Evolutionary conservation across 2,329 filamentous ascomycete species (phyloP).

Genomic region (Dryadomyces quercivorus): DNA sequence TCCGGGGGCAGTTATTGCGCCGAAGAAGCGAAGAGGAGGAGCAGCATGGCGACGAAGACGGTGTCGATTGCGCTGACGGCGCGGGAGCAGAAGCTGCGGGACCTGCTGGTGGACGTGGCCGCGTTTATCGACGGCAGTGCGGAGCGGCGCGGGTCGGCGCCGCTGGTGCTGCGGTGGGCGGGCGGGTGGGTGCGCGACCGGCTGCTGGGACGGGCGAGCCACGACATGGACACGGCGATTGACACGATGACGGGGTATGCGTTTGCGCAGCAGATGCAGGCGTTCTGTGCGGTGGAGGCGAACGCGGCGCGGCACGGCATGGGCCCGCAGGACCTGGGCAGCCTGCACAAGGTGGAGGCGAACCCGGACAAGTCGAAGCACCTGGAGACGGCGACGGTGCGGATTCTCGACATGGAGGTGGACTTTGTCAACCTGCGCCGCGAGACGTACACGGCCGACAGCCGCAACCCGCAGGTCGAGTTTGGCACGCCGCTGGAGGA

Average conservation of each 20-base stretch:
- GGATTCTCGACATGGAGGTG: conserved; percentile 74
- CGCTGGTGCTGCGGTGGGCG: conserved; percentile 61
- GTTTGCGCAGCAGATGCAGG: conserved; percentile 57
- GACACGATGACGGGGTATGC: conserved; percentile 72
- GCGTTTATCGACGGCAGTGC: conserved; percentile 43
- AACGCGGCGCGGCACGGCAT: conserved; percentile 51
- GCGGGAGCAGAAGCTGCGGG: conserved; percentile 58
- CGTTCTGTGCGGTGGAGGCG: conserved; percentile 51
- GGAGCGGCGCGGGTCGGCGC: conserved; percentile 22
- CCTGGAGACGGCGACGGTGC: conserved; percentile 80
- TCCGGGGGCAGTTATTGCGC: background rate
- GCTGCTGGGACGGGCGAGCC: conserved; percentile 56
- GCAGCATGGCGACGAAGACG: conserved; percentile 5
- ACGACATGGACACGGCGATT: conserved; percentile 79
- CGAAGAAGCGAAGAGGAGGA: background rate
- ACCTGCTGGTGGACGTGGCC: conserved; percentile 75
- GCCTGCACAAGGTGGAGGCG: conserved; percentile 75
- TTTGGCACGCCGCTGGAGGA: conserved; percentile 90
- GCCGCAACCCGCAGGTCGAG: conserved; percentile 81
- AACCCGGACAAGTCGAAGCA: conserved; percentile 97
- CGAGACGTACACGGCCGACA: conserved; percentile 82
- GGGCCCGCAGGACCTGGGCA: conserved; percentile 49
- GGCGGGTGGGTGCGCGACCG: conserved; percentile 85
- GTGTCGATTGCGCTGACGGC: conserved; percentile 42
- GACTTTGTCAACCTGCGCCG: conserved; percentile 92